Conservation (phyloP, 805 yeast species). For the Saccharomycopsis microspora region DNA sequence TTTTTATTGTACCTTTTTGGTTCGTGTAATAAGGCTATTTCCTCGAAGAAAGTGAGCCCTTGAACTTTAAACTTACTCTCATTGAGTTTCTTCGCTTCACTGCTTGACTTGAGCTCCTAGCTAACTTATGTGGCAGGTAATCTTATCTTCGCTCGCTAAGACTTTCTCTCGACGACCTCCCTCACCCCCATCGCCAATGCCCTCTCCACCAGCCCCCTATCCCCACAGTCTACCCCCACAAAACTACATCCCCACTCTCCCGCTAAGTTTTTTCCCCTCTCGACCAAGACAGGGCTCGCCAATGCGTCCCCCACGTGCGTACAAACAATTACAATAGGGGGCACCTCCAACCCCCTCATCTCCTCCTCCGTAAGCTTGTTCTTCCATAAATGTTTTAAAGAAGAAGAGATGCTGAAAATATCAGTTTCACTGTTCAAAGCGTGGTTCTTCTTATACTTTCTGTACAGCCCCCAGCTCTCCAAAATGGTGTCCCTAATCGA, state of each 20-base stretch:
- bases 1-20: too few species aligned
- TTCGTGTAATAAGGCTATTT: too few species aligned
- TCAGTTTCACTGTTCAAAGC: slow-evolving; percentile 10
- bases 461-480: slow-evolving; percentile 15
- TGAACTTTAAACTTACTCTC: too few species aligned
- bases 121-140: too few species aligned
- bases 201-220: slow-evolving; percentile 42
- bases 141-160: neutral
- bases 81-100: too few species aligned
- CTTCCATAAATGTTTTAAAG: slow-evolving; percentile 15
- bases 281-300: slow-evolving; percentile 49
- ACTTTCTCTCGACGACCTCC: slow-evolving; percentile 39
- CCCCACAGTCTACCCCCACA: slow-evolving; percentile 45
- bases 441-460: slow-evolving; percentile 7
- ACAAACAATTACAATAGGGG: slow-evolving; percentile 59
- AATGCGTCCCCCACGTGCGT: slow-evolving; percentile 48
- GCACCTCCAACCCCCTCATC: slow-evolving; percentile 31
- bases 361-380: neutral
- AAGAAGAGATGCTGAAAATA: slow-evolving; percentile 11
- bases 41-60: too few species aligned
- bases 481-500: slow-evolving; percentile 4
- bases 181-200: slow-evolving; percentile 44
- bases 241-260: slow-evolving; percentile 55
- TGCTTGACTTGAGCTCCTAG: too few species aligned
- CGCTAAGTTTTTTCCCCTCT: slow-evolving; percentile 47